Percentiles rank a stretch among this genome's conserved stretches.
Evolutionary conservation across 225 moss, liverwort and hornwort species (phyloP).

Genomic region (Lunularia cruciata): DNA sequence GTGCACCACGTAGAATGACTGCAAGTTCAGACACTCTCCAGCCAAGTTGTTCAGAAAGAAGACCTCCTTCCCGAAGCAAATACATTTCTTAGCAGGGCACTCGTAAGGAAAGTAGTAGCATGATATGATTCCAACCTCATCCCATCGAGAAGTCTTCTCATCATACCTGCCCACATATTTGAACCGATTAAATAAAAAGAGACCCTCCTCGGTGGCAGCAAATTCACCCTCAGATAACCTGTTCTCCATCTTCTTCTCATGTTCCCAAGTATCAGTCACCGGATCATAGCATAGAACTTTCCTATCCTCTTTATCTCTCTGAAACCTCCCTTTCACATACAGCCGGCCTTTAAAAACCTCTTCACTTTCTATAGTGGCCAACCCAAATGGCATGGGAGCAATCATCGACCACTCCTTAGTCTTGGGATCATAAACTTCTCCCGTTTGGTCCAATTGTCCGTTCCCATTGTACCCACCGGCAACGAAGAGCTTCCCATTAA

Average conservation of each 20-base stretch:
- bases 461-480: constrained; percentile 46
- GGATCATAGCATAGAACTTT: constrained; percentile 52
- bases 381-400: constrained; percentile 47
- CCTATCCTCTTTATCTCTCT: constrained; percentile 35
- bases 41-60: constrained; percentile 43
- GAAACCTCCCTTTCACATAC: constrained; percentile 45
- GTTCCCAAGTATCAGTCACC: constrained; percentile 44
- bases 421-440: constrained; percentile 46
- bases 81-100: constrained; percentile 22
- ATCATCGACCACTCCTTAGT: constrained; percentile 42
- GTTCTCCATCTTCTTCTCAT: constrained; percentile 39
- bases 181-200: constrained; percentile 43
- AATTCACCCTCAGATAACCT: constrained; percentile 49
- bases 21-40: constrained; percentile 43
- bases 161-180: constrained; percentile 53
- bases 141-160: constrained; percentile 43
- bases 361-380: constrained; percentile 53
- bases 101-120: constrained; percentile 43
- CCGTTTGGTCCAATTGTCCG: constrained; percentile 42
- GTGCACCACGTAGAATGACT: constrained; percentile 35
- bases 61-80: constrained; percentile 43
- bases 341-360: constrained; percentile 45
- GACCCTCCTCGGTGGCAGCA: constrained; percentile 38
- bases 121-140: constrained; percentile 46
- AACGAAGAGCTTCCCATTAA: constrained; percentile 38